phyloP scores from a whole-genome alignment of 129 eudicot species.

The Flaveria brownii region DNA sequence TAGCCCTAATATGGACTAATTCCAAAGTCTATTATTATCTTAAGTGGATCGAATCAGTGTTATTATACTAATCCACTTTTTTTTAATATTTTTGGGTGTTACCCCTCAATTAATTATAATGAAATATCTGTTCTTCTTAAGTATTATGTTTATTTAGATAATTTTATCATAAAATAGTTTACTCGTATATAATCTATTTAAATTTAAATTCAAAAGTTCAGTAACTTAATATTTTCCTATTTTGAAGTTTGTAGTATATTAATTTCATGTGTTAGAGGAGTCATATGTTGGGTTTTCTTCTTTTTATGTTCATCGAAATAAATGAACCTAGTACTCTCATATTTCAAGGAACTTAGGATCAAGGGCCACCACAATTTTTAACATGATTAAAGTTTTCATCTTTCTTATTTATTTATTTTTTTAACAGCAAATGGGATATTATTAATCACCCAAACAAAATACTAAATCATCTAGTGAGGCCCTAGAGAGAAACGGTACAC shows the following conservation, averaged over 20 bases:
- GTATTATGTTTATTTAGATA: neutral
- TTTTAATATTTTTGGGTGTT: too few species aligned
- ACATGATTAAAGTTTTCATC: too few species aligned
- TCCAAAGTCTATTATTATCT: too few species aligned
- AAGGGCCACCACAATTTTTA: constrained; percentile 9
- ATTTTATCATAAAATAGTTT: neutral
- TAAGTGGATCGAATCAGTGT: too few species aligned
- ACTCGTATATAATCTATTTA: neutral
- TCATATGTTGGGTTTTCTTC: constrained; percentile 27
- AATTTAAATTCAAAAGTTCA: neutral
- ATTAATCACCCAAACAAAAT: too few species aligned
- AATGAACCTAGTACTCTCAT: constrained; percentile 18
- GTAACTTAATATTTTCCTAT: neutral
- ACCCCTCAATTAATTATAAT: too few species aligned
- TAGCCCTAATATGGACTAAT: too few species aligned
- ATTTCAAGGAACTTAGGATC: constrained; percentile 31
- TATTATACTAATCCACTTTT: too few species aligned
- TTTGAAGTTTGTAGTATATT: neutral
- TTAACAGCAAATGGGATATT: too few species aligned
- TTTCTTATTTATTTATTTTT: too few species aligned
- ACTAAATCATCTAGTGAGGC: too few species aligned
- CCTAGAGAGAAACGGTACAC: neutral
- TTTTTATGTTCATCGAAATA: constrained; percentile 29
- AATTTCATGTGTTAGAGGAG: constrained; percentile 21
- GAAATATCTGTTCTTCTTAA: too few species aligned